phyloP scores from a whole-genome alignment of 2,329 filamentous ascomycete species.

The Albifimbria verrucaria region DNA sequence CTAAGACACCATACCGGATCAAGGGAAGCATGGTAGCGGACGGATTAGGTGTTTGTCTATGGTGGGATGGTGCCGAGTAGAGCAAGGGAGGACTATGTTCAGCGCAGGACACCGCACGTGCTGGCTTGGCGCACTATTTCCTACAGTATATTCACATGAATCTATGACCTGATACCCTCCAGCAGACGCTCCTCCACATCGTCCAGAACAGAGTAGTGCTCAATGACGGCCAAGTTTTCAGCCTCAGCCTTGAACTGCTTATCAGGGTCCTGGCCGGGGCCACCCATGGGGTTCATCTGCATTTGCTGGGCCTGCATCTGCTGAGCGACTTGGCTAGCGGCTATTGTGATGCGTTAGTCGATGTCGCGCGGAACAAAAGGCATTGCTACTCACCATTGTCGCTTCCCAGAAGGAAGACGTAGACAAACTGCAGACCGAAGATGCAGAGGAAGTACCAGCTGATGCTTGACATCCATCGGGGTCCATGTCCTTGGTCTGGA shows the following conservation, averaged over 20 bases:
- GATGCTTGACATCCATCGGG: constrained; percentile 98
- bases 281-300: constrained; percentile 61
- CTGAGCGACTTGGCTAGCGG: constrained; percentile 86
- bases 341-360: constrained; percentile 40
- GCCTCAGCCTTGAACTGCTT: constrained; percentile 92
- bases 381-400: constrained; percentile 93
- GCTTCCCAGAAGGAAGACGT: constrained; percentile 92
- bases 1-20: constrained; percentile 70
- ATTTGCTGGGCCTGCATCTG: constrained; percentile 72
- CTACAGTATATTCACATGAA: constrained; percentile 23
- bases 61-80: constrained; percentile 50
- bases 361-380: neutral
- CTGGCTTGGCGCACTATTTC: constrained; percentile 1
- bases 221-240: constrained; percentile 92
- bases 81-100: neutral
- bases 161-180: constrained; percentile 42
- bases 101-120: constrained; percentile 1
- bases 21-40: constrained; percentile 61
- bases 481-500: constrained; percentile 93
- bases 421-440: constrained; percentile 94
- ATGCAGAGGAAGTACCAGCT: constrained; percentile 99
- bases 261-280: constrained; percentile 88
- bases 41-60: constrained; percentile 60
- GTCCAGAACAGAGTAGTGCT: constrained; percentile 89
- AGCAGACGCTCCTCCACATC: constrained; percentile 83